Evolutionary conservation across 495 filamentous ascomycete species (phyloP), one percentile per base, ranked within the genome.

Genomic region (Annulohypoxylon maeteangense): DNA sequence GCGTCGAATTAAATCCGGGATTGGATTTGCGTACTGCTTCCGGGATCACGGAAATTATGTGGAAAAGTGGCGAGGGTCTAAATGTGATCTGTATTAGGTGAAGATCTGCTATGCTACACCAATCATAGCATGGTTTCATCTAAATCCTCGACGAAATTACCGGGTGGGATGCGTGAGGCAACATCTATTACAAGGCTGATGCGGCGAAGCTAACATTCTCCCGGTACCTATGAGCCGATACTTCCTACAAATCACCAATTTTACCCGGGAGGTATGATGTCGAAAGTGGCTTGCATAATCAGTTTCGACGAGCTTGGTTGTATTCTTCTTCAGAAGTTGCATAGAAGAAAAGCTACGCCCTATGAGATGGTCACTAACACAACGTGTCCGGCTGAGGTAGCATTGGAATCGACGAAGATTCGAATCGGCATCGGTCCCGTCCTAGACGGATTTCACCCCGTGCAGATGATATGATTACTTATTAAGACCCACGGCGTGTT

Each of bases 21-120:
- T 29, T 54, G 20, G 29, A 20, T 16, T 10, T 40, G 25, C 22
- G 20, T 40, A 51, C 25, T 4, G 34, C 14, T 25, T 32, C 34
- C 34, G 12, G 29, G 60, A 12, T 63, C 23, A 23, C 22, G 47
- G 34, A n/a, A 27, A 16, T 53, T 31, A 20, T 54, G 32, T 31
- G 50, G 50, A 36, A 45, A 29, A 63, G 60, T 63, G 60, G 60
- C 34, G 34, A 34, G n/a, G n/a, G n/a, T 31, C 22, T 7, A 7
- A 42, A 25, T 25, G 60, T 27, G 32, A 29, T 34, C 32, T 53
- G 40, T n/a, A 54, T 54, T 54, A 8, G 50, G 50, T 32, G 27
- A 34, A 34, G 50, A 54, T 54, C 50, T 10, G n/a, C 50, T n/a
- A 54, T 31, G 20, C 27, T 34, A 54, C 50, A 32, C 50, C 50